phyloP scores from a whole-genome alignment of 345 rosid genomes.

The Corymbia maculata region DNA sequence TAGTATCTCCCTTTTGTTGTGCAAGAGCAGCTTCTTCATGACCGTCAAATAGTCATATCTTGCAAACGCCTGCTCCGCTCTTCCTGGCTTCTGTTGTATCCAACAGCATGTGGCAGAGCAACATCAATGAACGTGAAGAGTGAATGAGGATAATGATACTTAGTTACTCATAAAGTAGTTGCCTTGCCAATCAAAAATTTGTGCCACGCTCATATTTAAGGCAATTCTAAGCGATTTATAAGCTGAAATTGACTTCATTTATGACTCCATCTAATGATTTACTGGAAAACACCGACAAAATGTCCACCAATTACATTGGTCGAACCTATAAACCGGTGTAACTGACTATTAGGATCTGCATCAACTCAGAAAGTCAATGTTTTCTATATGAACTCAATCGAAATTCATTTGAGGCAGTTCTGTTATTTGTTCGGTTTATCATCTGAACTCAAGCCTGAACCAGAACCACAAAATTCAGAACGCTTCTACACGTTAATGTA shows the following conservation, averaged over 20 bases:
- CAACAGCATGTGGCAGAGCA: background rate
- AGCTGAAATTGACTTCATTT: background rate
- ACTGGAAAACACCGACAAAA: background rate
- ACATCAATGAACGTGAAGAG: background rate
- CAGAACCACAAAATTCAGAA: background rate
- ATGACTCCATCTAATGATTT: background rate
- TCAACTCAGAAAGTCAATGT: background rate
- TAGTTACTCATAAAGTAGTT: background rate
- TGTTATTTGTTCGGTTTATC: background rate
- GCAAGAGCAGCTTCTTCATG: conserved; percentile 44
- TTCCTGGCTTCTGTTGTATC: conserved; percentile 46
- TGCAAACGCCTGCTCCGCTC: conserved; percentile 61
- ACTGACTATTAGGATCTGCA: background rate
- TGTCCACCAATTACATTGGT: background rate
- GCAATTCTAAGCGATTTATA: background rate
- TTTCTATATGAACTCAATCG: background rate
- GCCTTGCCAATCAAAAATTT: background rate
- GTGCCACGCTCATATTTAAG: background rate
- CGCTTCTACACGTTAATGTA: background rate
- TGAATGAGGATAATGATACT: background rate
- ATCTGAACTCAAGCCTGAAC: background rate
- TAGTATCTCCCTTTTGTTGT: conserved; percentile 42
- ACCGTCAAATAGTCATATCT: conserved; percentile 47
- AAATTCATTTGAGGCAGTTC: background rate
- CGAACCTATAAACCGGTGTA: background rate